Evolutionary conservation across 371 early-diverging fungal genomes (phyloP), one percentile per base, ranked within the genome.

Genomic region (Cokeromyces recurvatus): DNA sequence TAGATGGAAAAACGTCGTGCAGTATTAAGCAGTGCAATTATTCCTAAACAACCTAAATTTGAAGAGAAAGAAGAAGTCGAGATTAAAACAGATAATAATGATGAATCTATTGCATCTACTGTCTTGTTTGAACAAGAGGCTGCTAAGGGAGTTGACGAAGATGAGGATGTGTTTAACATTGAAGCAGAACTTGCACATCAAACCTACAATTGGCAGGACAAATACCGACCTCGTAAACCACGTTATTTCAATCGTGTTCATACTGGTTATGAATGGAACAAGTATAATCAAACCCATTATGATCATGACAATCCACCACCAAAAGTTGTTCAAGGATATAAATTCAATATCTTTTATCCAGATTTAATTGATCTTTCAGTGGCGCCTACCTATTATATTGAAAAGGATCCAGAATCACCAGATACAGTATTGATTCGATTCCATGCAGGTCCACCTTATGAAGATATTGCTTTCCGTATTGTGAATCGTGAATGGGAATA

Each of bases 221-320:
- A 94, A 68, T 94, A 95, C 64, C 77, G 92, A 21, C 95, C 95
- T 20, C 83, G 94, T 42, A 94, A 94, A 57, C 97, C 98, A 12
- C 72, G 91, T 34, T 96, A 89, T 74, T 91, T 93, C 53, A 95
- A 95, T 67, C 87, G 94, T 40, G 95, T 96, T 11, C 90, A 93
- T 44, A 92, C 92, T 1, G 96, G 96, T 27, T 94, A 87, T 59
- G 97, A 96, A 66, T 98, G 98, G 98, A 97, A 94, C 82, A 94
- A 95, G 75, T 98, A 97, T 68, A 98, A 98, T 55, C 93, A 92
- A 56, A 93, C 94, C 1, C 96, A 98, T 59, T 98, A 96, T 68
- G 93, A 93, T 56, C 66, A 79, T 36, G 97, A 96, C 61, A 97
- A 98, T 47, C 96, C 96, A 9, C 98, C 98, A 42, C 96, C 97